Evolutionary conservation across 306 rosid genomes (phyloP), one percentile per base, ranked within the genome.

Genomic region (Trifolium dubium): DNA sequence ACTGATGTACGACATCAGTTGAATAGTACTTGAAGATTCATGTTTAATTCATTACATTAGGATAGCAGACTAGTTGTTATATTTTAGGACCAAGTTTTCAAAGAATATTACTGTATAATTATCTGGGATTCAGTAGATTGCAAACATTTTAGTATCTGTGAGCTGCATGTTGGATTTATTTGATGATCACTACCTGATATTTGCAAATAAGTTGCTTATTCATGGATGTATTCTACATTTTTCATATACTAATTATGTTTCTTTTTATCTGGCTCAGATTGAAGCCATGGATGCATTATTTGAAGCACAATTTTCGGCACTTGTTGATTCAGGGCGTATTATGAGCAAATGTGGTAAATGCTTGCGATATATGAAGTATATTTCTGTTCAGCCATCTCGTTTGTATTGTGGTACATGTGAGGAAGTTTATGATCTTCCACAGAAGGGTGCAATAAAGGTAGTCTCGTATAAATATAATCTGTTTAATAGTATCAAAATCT

Each of bases 311-410:
- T 93, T 93, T 83, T 93, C 98, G 58, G 80, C 91, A 8, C 94
- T 93, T 35, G 83, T 88, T 35, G 96, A 89, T 60, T 89, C 97
- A 2, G 98, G 98, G 60, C 89, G 91, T 44, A 54, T 71, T 69
- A 82, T 93, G 73, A 91, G 98, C 66, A 93, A 91, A 83, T 93
- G 98, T 59, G 97, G 98, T 35, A 93, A 91, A 85, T 93, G 98
- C 85, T 80, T 93, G 72, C 89, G 98, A 39, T 93, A 93, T 82
- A 91, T 93, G 98, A 93, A 91, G 83, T 84, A 84, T 74, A 93
- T 91, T 79, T 89, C 96, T 72, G 31, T 80, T 75, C 98, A 85
- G 81, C 98, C 97, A 39, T 18, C 92, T 23, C 97, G 98, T n/a
- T 60, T 93, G 71, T 93, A 87, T 74, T 93, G 98, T 47, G 78